Evolutionary conservation across 1,284 basidiomycete species (phyloP), one percentile per base, ranked within the genome.

Genomic region (Bondarzewia mesenterica): DNA sequence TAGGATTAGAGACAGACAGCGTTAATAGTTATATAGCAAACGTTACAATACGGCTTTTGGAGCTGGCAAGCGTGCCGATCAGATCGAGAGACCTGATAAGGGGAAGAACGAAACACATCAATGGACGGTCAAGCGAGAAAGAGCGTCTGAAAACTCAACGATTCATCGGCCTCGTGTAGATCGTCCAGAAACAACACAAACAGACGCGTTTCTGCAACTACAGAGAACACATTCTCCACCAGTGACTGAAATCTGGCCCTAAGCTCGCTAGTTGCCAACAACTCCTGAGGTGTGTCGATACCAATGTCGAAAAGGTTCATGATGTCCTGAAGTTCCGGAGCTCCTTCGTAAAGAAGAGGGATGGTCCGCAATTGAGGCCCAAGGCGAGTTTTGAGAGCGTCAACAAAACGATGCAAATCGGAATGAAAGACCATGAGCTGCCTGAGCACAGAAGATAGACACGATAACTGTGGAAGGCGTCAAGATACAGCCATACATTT

Each of bases 361-460:
- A 82, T 69, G 52, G 85, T 85, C 52, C 77, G 74, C 8, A 85
- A 62, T 54, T 85, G 82, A 14, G 82, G 82, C 0, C 83, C 83
- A 20, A 85, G 66, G 14, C 74, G 71, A 48, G 75, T 71, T 53
- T 73, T 74, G 38, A 85, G 64, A 3, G 74, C 67, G 29, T 65
- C 66, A 18, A 84, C 78, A 55, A 85, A 85, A n/a, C 75, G 75
- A 56, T 81, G 75, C 2, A 84, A 68, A 55, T 85, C 82, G 23
- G 77, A 80, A 53, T 78, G 78, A 54, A 82, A 85, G 37, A 80
- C 79, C 74, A 82, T 84, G 16, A 86, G 65, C 57, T 86, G 83
- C 3, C 82, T 71, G 18, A 86, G 70, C 37, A 83, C 80, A 18
- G 81, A 78, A 5, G 82, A 84, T 5, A 86, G 63, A 56, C 82